phyloP scores from a whole-genome alignment of 176 grass and related monocot species.

The Triticum timopheevii region DNA sequence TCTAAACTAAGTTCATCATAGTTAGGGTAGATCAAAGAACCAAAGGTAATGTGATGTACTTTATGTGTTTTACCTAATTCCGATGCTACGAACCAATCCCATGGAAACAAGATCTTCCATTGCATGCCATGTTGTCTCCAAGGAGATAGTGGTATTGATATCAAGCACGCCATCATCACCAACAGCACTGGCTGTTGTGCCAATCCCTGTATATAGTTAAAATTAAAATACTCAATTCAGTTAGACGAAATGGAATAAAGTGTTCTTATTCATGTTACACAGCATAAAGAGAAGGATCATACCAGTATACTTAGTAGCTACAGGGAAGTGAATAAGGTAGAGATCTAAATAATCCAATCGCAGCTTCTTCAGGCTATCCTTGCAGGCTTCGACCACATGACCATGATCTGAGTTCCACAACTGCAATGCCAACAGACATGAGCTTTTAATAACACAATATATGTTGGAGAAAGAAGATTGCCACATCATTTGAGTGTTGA shows the following conservation, averaged over 20 bases:
- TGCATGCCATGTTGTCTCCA: conserved; percentile 94
- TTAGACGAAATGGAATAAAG: background rate
- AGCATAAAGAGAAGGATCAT: background rate
- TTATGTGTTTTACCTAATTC: conserved; percentile 64
- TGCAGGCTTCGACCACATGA: conserved; percentile 80
- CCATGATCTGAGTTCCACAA: conserved; percentile 90
- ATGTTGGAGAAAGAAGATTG: background rate
- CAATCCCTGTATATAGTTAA: conserved; percentile 48
- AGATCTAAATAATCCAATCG: conserved; percentile 76
- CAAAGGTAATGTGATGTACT: background rate
- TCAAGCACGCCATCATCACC: conserved; percentile 82
- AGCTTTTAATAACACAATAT: background rate
- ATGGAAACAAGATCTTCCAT: conserved; percentile 91
- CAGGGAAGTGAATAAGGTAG: conserved; percentile 84
- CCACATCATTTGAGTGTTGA: background rate
- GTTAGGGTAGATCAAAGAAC: background rate
- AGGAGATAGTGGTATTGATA: conserved; percentile 80
- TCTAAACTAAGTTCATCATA: background rate
- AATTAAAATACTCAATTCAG: background rate
- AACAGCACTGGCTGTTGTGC: conserved; percentile 70
- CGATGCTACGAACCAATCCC: conserved; percentile 74
- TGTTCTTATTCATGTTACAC: background rate
- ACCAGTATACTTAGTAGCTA: conserved; percentile 80
- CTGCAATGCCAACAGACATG: conserved; percentile 27
- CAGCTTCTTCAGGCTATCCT: conserved; percentile 82